Evolutionary conservation across 1,139 yeast genomes (phyloP).

Genomic region (Saccharomyces hybrid): DNA sequence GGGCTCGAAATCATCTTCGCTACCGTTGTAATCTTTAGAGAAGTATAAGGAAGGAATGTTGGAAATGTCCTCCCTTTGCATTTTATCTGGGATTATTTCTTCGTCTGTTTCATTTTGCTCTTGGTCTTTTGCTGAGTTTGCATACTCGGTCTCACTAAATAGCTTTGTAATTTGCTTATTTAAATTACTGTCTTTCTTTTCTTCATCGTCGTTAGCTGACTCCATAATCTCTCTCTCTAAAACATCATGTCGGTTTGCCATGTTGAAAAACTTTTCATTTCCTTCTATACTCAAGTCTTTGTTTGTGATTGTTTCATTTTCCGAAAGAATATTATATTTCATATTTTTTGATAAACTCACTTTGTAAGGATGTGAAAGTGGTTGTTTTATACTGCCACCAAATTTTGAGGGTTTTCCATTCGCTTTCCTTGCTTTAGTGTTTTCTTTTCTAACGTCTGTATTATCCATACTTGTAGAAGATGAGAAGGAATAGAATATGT

Average conservation of each 20-base stretch:
- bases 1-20: not conserved
- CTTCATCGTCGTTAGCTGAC: not conserved
- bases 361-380: not conserved
- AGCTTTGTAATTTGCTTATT: not conserved
- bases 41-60: not conserved
- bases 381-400: not conserved
- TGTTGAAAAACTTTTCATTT: not conserved
- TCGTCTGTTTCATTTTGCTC: not conserved
- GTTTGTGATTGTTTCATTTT: not conserved
- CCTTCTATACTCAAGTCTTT: not conserved
- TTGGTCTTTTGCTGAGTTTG: not conserved
- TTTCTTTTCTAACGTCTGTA: not conserved
- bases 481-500: constrained; percentile 1
- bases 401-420: too few relatives aligned
- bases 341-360: not conserved
- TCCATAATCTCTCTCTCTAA: not conserved
- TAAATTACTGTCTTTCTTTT: not conserved
- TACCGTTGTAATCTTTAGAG: not conserved
- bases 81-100: not conserved
- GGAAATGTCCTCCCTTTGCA: not conserved
- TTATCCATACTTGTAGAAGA: constrained; percentile 3
- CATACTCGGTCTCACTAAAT: not conserved
- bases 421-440: not conserved
- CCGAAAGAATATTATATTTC: not conserved
- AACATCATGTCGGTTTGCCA: not conserved